Evolutionary conservation across 805 yeast species (phyloP).

Genomic region (Zygoascus bituminiphila): DNA sequence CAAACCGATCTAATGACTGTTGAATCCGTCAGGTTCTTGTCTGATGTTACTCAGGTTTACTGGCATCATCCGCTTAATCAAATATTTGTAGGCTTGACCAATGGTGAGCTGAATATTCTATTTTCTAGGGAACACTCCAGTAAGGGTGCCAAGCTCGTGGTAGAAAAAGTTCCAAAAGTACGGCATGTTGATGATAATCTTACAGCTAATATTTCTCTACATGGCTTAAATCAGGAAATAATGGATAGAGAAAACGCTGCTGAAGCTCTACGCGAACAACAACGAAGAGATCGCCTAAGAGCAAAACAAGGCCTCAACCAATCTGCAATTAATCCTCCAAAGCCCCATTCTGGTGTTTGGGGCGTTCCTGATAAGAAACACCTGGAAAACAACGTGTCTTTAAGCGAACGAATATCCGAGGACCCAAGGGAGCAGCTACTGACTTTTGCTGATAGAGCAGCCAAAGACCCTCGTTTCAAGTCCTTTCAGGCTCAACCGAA

Average conservation of each 20-base stretch:
- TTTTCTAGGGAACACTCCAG: slow-evolving; percentile 24
- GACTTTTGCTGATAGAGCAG: slow-evolving; percentile 25
- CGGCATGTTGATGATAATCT: slow-evolving; percentile 28
- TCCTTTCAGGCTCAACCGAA: slow-evolving; percentile 1
- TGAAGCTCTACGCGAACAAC: slow-evolving; percentile 2
- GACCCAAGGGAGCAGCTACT: slow-evolving; percentile 30
- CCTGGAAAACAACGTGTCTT: slow-evolving; percentile 14
- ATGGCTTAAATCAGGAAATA: slow-evolving; percentile 23
- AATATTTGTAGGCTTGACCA: slow-evolving; percentile 23
- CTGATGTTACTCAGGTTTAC: slow-evolving; percentile 11
- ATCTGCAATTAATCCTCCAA: slow-evolving; percentile 15
- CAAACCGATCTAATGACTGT: slow-evolving; percentile 23
- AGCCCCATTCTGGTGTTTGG: slow-evolving; percentile 20
- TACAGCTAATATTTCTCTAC: slow-evolving; percentile 19
- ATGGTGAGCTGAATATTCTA: slow-evolving; percentile 23
- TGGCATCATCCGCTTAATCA: slow-evolving; percentile 28
- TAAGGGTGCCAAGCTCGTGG: slow-evolving; percentile 24
- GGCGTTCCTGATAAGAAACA: slow-evolving; percentile 19
- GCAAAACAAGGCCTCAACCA: slow-evolving; percentile 7
- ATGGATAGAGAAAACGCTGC: slow-evolving; percentile 8
- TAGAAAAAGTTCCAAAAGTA: slow-evolving; percentile 21
- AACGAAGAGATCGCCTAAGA: slow-evolving; percentile 4
- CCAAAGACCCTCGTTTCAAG: slow-evolving; percentile 19
- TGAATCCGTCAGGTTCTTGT: slow-evolving; percentile 8
- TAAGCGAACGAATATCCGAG: slow-evolving; percentile 16